A percentile compares a stretch with the other conserved stretches of the same genome.
Evolutionary conservation across 441 rosid genomes (phyloP).

Genomic region (Adansonia grandidieri): DNA sequence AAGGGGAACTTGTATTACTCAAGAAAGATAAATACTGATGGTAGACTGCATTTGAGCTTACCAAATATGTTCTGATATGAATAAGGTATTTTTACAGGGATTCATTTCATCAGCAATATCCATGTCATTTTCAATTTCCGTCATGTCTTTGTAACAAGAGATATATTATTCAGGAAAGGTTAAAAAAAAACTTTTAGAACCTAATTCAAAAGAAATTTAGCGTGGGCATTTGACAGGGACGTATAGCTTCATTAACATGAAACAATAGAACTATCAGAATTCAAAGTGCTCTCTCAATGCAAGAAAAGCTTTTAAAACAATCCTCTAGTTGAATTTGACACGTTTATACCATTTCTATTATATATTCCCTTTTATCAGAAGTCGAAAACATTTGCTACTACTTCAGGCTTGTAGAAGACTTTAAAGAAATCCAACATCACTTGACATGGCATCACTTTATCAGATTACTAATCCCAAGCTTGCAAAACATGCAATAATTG

Average conservation of each 20-base stretch:
- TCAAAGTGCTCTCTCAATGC: neutral
- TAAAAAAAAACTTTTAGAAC: neutral
- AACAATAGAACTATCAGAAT: neutral
- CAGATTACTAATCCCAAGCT: neutral
- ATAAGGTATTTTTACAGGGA: constrained; percentile 4
- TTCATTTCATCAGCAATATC: constrained; percentile 16
- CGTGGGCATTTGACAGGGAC: neutral
- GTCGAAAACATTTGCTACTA: neutral
- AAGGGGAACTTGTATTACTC: neutral
- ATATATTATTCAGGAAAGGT: neutral
- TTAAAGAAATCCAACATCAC: neutral
- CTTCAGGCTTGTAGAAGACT: neutral
- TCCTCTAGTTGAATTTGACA: neutral
- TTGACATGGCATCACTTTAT: neutral
- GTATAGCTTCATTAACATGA: constrained; percentile 1
- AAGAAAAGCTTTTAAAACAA: constrained; percentile 7
- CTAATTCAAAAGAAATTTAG: neutral
- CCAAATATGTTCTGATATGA: neutral
- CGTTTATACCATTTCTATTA: neutral
- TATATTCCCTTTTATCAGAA: neutral
- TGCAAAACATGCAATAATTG: neutral
- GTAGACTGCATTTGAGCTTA: neutral
- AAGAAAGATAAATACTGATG: constrained; percentile 1
- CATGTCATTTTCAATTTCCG: constrained; percentile 10
- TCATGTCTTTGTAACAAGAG: neutral